Conservation (phyloP, 257 asterid species). For the Euphrasia confusa region DNA sequence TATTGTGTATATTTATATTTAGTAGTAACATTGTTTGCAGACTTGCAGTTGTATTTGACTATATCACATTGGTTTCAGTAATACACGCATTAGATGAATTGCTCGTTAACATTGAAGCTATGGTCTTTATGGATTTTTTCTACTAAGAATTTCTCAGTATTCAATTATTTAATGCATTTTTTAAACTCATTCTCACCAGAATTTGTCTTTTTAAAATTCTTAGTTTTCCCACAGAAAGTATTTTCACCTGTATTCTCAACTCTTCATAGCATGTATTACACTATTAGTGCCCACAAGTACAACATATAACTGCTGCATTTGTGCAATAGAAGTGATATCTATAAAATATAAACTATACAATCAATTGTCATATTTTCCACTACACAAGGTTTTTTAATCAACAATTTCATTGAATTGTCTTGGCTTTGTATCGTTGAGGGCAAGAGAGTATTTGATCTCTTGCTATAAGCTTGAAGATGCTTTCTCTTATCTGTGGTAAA, state of each 20-base stretch:
- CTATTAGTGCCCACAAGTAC: not conserved
- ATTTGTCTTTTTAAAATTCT: not conserved
- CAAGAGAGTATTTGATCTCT: too few species aligned
- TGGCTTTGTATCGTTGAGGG: too few species aligned
- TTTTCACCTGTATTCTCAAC: not conserved
- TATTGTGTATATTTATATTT: not conserved
- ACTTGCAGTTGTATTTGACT: not conserved
- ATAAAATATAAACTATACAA: not conserved
- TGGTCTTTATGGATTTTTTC: not conserved
- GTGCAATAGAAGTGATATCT: not conserved
- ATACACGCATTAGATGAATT: not conserved
- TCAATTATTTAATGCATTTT: not conserved
- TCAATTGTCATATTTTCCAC: not conserved
- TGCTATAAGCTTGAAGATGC: too few species aligned
- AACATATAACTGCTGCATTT: not conserved
- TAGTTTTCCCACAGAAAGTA: not conserved
- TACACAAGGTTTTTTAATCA: too few species aligned
- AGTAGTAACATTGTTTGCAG: not conserved
- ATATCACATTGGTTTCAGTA: not conserved
- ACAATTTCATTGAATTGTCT: too few species aligned
- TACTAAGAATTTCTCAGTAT: not conserved
- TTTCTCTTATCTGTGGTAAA: too few species aligned
- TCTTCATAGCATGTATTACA: not conserved
- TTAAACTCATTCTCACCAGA: not conserved
- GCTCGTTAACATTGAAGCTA: not conserved